Conservation (phyloP, 2,329 filamentous ascomycete species). For the Ophiostoma sp. region DNA sequence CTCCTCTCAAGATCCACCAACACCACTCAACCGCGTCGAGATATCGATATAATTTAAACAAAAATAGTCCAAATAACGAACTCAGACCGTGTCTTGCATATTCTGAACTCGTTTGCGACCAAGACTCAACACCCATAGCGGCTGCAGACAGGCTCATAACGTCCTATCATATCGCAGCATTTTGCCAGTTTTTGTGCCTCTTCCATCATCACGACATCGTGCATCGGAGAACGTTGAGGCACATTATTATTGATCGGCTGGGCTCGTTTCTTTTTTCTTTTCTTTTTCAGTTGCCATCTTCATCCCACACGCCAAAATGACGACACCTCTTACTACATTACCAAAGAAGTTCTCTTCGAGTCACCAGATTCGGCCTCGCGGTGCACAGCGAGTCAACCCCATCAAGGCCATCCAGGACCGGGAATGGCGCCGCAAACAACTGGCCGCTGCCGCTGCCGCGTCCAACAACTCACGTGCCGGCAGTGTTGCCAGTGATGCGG, state of each 20-base stretch:
- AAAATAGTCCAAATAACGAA: neutral
- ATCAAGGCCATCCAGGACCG: constrained; percentile 50
- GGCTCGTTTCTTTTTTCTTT: neutral
- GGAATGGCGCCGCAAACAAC: constrained; percentile 41
- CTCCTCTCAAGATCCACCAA: neutral
- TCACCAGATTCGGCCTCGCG: constrained; percentile 29
- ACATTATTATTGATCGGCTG: neutral
- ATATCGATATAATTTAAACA: neutral
- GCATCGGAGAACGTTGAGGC: neutral
- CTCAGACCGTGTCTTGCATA: neutral
- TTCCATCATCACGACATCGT: neutral
- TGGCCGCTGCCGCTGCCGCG: constrained; percentile 30
- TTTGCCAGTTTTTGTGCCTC: neutral
- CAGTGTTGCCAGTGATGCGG: constrained; percentile 20
- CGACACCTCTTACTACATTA: constrained; percentile 27
- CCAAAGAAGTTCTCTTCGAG: constrained; percentile 28
- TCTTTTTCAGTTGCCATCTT: neutral
- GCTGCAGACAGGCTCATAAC: neutral
- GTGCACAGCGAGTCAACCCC: constrained; percentile 39
- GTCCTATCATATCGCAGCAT: neutral
- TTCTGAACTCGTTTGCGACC: neutral
- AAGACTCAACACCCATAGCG: neutral
- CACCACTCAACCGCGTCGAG: neutral
- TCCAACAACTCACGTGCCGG: constrained; percentile 15
- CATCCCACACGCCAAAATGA: constrained; percentile 15